Percentiles rank a stretch among this genome's conserved stretches.
Evolutionary conservation across 1,139 yeast species (phyloP).

Genomic region (Saccharomyces hybrid): DNA sequence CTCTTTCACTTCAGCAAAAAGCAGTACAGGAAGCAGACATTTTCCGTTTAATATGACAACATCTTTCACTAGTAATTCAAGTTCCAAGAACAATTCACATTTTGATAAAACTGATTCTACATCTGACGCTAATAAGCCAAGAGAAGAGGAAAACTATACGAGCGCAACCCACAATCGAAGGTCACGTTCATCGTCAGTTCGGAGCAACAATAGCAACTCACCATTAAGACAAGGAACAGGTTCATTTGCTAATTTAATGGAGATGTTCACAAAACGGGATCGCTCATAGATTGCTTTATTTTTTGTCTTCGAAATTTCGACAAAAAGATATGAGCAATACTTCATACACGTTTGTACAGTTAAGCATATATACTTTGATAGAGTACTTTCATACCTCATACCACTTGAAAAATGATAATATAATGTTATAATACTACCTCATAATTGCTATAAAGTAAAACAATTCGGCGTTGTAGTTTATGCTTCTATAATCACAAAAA

Average conservation of each 20-base stretch:
- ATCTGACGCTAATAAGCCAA: background rate
- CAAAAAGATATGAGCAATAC: background rate
- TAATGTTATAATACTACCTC: background rate
- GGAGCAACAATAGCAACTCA: slow-evolving; percentile 4
- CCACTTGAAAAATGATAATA: background rate
- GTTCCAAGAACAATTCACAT: background rate
- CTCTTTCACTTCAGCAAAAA: slow-evolving; percentile 11
- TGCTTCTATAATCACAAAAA: too few species aligned
- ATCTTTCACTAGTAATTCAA: slow-evolving; percentile 8
- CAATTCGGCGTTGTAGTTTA: too few species aligned
- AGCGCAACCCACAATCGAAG: slow-evolving; percentile 8
- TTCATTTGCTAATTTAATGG: slow-evolving; percentile 17
- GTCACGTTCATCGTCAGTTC: slow-evolving; percentile 5
- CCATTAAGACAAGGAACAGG: slow-evolving; percentile 11
- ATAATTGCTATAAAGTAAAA: background rate
- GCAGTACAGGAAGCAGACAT: slow-evolving; percentile 17
- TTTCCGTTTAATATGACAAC: slow-evolving; percentile 27
- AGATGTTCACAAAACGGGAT: slow-evolving; percentile 15
- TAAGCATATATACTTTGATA: background rate
- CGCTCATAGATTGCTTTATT: background rate
- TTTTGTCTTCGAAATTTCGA: background rate
- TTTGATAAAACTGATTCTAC: background rate
- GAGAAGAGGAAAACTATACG: background rate
- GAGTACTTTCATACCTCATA: background rate
- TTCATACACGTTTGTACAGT: background rate